phyloP scores from a whole-genome alignment of 1,284 basidiomycete genomes.

The Abortiporus biennis region DNA sequence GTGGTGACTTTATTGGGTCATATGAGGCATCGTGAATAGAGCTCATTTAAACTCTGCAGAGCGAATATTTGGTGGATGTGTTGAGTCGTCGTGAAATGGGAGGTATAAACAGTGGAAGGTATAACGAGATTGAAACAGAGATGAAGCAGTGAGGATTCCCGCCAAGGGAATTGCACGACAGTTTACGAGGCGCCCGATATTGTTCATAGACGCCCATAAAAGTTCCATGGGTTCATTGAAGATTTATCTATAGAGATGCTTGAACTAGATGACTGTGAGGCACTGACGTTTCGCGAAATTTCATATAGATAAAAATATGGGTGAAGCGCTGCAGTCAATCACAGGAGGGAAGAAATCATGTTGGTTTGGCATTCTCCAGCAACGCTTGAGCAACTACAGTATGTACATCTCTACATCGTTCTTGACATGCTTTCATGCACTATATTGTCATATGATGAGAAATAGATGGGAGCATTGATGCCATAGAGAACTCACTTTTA shows the following conservation, averaged over 20 bases:
- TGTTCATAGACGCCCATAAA: no score
- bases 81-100: conserved; percentile 1
- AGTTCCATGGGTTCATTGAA: no score
- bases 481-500: conserved; percentile 39
- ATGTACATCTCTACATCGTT: conserved; percentile 69
- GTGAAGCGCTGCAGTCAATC: no score
- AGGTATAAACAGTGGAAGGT: no score
- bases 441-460: conserved; percentile 24
- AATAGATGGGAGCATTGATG: conserved; percentile 3
- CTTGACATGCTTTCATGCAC: conserved; percentile 65
- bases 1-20: conserved; percentile 26
- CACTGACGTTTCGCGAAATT: no score
- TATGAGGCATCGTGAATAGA: conserved; percentile 6
- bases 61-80: background rate
- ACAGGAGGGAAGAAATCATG: conserved; percentile 6
- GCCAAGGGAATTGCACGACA: no score
- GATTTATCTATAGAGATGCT: no score
- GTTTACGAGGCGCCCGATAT: no score
- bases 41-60: conserved; percentile 15
- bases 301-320: no score
- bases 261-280: no score
- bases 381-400: conserved; percentile 66
- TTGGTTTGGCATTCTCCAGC: conserved; percentile 33
- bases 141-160: no score
- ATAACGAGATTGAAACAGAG: background rate